Conservation (phyloP, 257 asterid species). For the Solanum etuberosum region DNA sequence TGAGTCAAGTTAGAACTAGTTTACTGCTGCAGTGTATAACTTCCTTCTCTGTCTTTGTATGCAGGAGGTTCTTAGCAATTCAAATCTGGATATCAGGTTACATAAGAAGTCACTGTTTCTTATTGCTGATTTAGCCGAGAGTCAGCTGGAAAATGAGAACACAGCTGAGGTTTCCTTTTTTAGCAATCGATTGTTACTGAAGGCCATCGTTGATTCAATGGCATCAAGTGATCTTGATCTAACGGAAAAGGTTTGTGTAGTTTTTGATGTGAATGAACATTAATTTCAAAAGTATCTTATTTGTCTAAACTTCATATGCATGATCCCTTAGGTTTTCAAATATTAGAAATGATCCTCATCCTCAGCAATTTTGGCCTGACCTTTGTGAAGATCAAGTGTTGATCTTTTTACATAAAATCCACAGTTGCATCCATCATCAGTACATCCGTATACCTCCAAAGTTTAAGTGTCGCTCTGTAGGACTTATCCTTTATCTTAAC, state of each 20-base stretch:
- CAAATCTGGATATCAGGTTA: conserved; percentile 54
- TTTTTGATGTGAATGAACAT: not conserved
- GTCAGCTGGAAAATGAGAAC: conserved; percentile 30
- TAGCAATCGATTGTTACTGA: conserved; percentile 41
- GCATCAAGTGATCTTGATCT: conserved; percentile 64
- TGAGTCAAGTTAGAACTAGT: conserved; percentile 2
- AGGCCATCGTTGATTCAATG: conserved; percentile 55
- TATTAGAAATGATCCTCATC: not conserved
- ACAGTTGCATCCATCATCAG: not conserved
- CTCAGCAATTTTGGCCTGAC: not conserved
- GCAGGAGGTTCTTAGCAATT: conserved; percentile 65
- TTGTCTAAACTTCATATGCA: not conserved
- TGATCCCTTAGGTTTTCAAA: not conserved
- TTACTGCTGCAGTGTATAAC: not conserved
- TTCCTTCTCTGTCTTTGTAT: not conserved
- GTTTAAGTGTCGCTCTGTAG: not conserved
- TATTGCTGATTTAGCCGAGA: conserved; percentile 56
- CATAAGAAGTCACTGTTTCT: conserved; percentile 53
- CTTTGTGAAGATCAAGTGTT: not conserved
- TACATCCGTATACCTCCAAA: not conserved
- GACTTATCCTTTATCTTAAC: not conserved
- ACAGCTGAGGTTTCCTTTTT: conserved; percentile 29
- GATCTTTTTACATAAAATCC: not conserved
- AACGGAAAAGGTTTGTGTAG: conserved; percentile 64
- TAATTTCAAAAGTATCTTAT: not conserved